Percentiles rank a stretch among this genome's conserved stretches.
Conservation (phyloP, 2,329 filamentous ascomycete species). For the Lasiodiplodia theobromae region DNA sequence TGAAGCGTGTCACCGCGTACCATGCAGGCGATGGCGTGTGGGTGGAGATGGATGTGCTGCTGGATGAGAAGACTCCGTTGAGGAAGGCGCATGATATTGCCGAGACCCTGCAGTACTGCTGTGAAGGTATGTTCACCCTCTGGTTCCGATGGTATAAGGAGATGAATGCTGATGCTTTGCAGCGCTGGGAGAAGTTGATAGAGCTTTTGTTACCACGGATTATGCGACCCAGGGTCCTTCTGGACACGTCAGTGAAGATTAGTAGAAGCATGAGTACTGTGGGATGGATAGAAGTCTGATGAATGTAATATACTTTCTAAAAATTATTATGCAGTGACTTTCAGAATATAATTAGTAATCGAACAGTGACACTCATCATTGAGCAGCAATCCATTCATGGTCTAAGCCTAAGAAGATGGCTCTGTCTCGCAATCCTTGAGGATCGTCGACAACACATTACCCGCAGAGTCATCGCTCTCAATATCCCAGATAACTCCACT, state of each 20-base stretch:
- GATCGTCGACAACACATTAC: no score
- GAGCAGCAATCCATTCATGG: no score
- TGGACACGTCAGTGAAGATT: slow-evolving; percentile 46
- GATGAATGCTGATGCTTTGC: background rate
- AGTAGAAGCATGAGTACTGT: background rate
- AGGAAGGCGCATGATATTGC: slow-evolving; percentile 65
- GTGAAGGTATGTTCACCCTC: slow-evolving; percentile 53
- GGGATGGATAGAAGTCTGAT: no score
- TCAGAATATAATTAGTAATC: no score
- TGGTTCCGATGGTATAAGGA: slow-evolving; percentile 40
- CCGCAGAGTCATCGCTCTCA: no score
- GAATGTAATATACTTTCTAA: no score
- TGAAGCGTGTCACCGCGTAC: slow-evolving; percentile 64
- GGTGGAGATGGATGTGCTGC: slow-evolving; percentile 67
- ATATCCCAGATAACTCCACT: no score
- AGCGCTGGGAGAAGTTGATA: slow-evolving; percentile 58
- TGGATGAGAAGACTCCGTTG: slow-evolving; percentile 61
- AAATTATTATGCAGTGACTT: no score
- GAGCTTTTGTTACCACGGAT: slow-evolving; percentile 61
- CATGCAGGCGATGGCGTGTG: slow-evolving; percentile 69
- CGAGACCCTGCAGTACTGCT: slow-evolving; percentile 69
- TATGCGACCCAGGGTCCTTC: slow-evolving; percentile 52
- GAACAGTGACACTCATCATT: no score
- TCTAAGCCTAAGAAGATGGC: no score
- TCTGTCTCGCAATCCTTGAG: no score